Conservation (phyloP, 2,329 filamentous ascomycete genomes). For the Xylariaceae sp. region DNA sequence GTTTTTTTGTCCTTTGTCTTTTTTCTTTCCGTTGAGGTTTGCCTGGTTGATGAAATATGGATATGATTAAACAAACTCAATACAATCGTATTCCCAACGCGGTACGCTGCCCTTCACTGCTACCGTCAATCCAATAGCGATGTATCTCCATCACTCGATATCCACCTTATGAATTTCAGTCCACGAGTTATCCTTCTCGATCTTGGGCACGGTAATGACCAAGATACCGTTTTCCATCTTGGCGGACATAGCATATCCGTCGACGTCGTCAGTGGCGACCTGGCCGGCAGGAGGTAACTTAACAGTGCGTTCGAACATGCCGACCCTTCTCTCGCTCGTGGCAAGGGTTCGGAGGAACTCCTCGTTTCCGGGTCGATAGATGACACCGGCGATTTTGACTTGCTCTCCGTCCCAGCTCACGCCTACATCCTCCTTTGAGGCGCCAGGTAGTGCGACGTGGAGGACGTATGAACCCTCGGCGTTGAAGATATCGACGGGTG, state of each 20-base stretch:
- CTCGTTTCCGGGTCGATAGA: constrained; percentile 71
- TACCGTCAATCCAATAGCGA: too few relatives aligned
- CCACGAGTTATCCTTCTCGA: constrained; percentile 56
- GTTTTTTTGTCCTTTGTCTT: too few relatives aligned
- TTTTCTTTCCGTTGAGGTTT: too few relatives aligned
- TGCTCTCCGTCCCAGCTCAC: constrained; percentile 74
- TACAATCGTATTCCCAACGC: too few relatives aligned
- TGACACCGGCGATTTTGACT: constrained; percentile 68
- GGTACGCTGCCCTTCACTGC: too few relatives aligned
- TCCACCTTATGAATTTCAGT: constrained; percentile 62
- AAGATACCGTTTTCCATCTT: constrained; percentile 78
- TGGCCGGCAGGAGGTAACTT: constrained; percentile 50
- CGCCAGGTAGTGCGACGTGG: constrained; percentile 75
- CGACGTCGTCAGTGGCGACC: constrained; percentile 56
- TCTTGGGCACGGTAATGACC: constrained; percentile 73
- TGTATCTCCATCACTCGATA: constrained; percentile 41
- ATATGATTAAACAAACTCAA: too few relatives aligned
- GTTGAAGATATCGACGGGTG: constrained; percentile 74
- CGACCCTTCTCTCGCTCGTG: constrained; percentile 66
- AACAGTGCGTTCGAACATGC: constrained; percentile 71
- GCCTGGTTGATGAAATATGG: too few relatives aligned
- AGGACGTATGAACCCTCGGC: constrained; percentile 63
- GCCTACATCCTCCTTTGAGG: constrained; percentile 73
- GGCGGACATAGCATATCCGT: constrained; percentile 66
- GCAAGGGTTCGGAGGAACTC: constrained; percentile 62